Evolutionary conservation across 2,329 filamentous ascomycete species (phyloP), one percentile per base, ranked within the genome.

Genomic region (Exophiala calicioides): DNA sequence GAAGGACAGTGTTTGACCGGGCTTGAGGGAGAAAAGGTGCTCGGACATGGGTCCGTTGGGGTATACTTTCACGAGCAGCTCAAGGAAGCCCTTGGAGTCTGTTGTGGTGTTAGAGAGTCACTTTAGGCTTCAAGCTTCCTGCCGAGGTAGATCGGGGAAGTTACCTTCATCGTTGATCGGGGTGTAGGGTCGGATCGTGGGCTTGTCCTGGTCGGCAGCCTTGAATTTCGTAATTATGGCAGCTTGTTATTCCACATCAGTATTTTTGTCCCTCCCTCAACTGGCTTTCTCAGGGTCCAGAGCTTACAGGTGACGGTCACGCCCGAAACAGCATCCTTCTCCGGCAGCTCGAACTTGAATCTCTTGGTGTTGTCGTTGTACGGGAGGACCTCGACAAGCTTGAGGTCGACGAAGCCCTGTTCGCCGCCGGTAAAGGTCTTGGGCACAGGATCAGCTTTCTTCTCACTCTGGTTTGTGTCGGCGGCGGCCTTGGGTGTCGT

Each of bases 331-430:
- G 85, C 81, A 66, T 95, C 86, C 54, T 81, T 77, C 67, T 94
- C 87, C 12, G 88, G 88, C 32, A 97, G 82, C 62, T 85, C 82
- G 72, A 98, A 97, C 60, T 87, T 84, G 66, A 97, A 78, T 61
- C 81, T 84, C 82, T 97, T 97, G 61, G 90, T 94, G 78, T 97
- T 97, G 78, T 90, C 86, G 76, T 89, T 96, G 73, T 96, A 71
- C 34, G 76, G 72, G 72, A 95, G 86, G 38, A 90, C 79, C 45
- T 85, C 82, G 46, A 88, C 81, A 46, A 97, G 77, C 72, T 86
- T 84, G 59, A 97, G 78, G 53, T 82, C 83, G 55, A 96, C 68
- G 72, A 90, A 97, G 58, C 89, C 90, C 71, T 96, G 90, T 53
- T 95, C 88, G 57, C 88, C 89, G 58, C 91, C 90, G 24, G 79